A percentile compares a stretch with the other conserved stretches of the same genome.
Conservation (phyloP, 345 rosid genomes). For the Adansonia digitata region DNA sequence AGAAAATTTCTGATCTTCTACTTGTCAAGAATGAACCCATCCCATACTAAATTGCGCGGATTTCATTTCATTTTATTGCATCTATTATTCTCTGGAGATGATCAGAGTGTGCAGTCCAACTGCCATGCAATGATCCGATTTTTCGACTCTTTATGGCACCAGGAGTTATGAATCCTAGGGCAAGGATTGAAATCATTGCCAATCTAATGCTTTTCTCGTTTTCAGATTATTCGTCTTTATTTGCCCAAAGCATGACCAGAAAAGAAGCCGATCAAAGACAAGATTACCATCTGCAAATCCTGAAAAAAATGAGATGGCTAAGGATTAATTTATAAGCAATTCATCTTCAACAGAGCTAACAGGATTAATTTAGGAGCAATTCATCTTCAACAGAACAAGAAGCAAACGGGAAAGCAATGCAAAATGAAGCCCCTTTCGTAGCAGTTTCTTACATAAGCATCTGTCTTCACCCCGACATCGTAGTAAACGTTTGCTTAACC, state of each 20-base stretch:
- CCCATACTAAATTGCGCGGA: neutral
- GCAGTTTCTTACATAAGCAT: neutral
- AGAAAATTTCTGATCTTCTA: too few relatives aligned
- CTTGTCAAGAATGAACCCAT: neutral
- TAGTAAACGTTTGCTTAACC: neutral
- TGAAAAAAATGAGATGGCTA: neutral
- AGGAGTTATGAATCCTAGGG: neutral
- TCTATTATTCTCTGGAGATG: too few relatives aligned
- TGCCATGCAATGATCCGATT: too few relatives aligned
- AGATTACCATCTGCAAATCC: constrained; percentile 77
- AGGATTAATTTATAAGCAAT: neutral
- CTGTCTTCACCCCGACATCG: neutral
- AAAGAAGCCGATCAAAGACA: constrained; percentile 92
- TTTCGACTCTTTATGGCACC: too few relatives aligned
- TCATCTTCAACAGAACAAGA: too few relatives aligned
- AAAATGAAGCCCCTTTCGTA: neutral
- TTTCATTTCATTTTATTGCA: neutral
- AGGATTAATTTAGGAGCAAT: too few relatives aligned
- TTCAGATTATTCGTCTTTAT: constrained; percentile 28
- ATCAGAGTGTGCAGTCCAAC: neutral
- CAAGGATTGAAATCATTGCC: neutral
- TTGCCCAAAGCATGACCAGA: constrained; percentile 80
- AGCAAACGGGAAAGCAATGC: neutral
- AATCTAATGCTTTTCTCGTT: too few relatives aligned
- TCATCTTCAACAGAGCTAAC: neutral